These are phyloP conservation scores for Babesia gibsoni DNA, from an alignment of 169 alveolate genomes.

Conservation along the genomic window DNA sequence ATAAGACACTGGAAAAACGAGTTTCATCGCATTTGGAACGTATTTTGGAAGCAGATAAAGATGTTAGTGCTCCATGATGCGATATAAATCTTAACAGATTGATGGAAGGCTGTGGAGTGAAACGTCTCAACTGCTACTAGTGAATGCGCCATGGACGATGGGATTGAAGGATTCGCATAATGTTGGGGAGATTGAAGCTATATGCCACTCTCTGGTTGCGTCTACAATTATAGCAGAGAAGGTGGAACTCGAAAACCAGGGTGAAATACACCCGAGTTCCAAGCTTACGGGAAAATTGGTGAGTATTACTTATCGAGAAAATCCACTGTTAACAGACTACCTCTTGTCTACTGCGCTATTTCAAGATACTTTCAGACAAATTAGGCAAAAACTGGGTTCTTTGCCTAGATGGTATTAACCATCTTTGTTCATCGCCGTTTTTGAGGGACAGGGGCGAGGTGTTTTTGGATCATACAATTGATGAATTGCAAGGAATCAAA, in stretches of 20 bases:
- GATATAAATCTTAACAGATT: not conserved
- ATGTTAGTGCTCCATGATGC: not conserved
- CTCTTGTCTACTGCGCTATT: not conserved
- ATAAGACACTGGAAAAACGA: not conserved
- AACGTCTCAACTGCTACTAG: not conserved
- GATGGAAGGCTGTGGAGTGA: not conserved
- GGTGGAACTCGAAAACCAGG: conserved; percentile 6
- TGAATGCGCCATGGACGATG: conserved; percentile 23
- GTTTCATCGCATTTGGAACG: not conserved
- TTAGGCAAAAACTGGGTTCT: conserved; percentile 13
- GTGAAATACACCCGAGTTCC: conserved; percentile 11
- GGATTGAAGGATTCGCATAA: not conserved
- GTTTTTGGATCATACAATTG: conserved; percentile 22
- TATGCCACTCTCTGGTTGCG: conserved; percentile 12
- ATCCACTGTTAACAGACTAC: not conserved
- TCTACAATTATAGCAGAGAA: conserved; percentile 34
- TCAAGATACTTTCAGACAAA: not conserved
- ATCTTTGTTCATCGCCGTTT: conserved; percentile 30
- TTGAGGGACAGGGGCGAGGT: conserved; percentile 35
- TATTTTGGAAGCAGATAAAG: not conserved
- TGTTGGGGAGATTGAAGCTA: not conserved
- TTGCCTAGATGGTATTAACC: conserved; percentile 46
- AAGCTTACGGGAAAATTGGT: conserved; percentile 46
- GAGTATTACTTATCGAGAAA: not conserved
- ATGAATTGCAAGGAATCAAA: conserved; percentile 8